These are phyloP conservation scores for Candida tibetensis DNA, from an alignment of 805 yeast species.

Conservation along the genomic window DNA sequence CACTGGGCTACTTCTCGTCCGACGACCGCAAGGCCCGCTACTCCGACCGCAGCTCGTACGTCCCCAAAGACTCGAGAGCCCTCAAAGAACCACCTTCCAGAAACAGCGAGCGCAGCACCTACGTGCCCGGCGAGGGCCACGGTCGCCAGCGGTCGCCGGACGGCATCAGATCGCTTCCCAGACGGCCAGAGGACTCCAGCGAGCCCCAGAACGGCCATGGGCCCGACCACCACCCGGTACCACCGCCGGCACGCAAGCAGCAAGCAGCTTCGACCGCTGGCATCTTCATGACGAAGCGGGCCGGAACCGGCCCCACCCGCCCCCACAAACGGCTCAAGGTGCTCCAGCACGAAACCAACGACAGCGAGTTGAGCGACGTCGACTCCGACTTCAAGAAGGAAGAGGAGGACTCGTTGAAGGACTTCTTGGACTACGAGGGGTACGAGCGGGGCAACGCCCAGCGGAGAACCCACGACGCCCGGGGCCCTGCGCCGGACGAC, in stretches of 20 bases:
- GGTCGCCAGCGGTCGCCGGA: neutral
- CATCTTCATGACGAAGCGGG: constrained; percentile 12
- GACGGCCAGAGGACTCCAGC: no score
- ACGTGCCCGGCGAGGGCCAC: no score
- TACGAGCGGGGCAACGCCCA: constrained; percentile 8
- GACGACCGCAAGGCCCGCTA: neutral
- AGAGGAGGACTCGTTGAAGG: constrained; percentile 10
- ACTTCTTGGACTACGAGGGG: constrained; percentile 11
- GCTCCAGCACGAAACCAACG: constrained; percentile 9
- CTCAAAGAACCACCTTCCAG: neutral
- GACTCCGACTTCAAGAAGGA: constrained; percentile 18
- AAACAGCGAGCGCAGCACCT: neutral
- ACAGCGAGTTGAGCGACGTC: constrained; percentile 25
- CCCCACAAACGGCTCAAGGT: constrained; percentile 3
- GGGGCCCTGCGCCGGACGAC: neutral
- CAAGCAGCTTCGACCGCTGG: constrained; percentile 9
- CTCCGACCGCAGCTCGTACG: constrained; percentile 4
- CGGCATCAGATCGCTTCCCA: neutral
- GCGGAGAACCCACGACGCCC: no score
- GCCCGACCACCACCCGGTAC: no score
- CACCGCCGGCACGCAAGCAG: constrained; percentile 2
- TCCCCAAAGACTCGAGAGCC: neutral
- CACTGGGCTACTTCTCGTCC: neutral
- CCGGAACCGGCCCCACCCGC: neutral
- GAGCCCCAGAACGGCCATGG: no score